Evolutionary conservation across 345 rosid genomes (phyloP).

Genomic region (Geranium brycei): DNA sequence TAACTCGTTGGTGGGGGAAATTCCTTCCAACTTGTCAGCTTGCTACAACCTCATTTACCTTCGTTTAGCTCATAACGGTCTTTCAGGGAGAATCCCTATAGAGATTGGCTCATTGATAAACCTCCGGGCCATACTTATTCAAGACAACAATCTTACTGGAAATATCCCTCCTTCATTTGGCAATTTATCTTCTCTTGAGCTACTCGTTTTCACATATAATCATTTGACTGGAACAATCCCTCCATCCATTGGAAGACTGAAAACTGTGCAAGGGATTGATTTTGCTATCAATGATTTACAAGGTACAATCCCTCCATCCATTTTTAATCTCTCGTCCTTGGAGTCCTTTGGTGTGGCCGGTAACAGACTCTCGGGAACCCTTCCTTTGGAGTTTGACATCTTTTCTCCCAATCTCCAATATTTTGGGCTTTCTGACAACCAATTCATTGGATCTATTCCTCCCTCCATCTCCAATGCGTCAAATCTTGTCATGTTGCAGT

Average conservation of each 20-base stretch:
- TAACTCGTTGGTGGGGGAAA: not conserved
- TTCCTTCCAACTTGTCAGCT: conserved; percentile 1
- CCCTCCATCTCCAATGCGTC: too few species aligned
- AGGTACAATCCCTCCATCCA: too few species aligned
- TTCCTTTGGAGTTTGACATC: too few species aligned
- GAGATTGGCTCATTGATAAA: not conserved
- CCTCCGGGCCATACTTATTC: not conserved
- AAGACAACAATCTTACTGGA: not conserved
- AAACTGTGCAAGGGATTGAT: too few species aligned
- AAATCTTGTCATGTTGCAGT: not conserved
- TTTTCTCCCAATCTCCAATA: too few species aligned
- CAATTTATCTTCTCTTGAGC: not conserved
- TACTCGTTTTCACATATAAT: not conserved
- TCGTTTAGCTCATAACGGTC: not conserved
- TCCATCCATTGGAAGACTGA: not conserved
- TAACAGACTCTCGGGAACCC: too few species aligned
- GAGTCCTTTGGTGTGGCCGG: too few species aligned
- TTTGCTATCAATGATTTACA: too few species aligned
- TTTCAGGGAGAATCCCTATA: not conserved
- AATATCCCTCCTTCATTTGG: conserved; percentile 1
- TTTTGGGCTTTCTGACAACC: too few species aligned
- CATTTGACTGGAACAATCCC: conserved; percentile 11
- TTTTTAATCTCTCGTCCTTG: too few species aligned
- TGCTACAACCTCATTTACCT: not conserved
- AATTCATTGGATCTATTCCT: too few species aligned